Conservation (phyloP, 768 basidiomycete genomes). For the Clitopilus passeckerianus region DNA sequence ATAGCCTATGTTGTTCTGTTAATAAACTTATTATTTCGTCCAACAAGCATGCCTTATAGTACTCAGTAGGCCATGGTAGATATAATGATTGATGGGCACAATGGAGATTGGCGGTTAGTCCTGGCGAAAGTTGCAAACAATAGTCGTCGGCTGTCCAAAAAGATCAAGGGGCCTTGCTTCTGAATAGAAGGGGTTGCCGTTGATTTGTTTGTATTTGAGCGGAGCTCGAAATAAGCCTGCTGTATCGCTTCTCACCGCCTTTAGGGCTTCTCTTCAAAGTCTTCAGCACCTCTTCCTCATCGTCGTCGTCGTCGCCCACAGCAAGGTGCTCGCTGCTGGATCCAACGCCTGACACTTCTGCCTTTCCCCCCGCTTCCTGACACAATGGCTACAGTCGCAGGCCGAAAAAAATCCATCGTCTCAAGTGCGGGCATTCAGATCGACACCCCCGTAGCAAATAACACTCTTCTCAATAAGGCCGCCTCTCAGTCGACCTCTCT, state of each 20-base stretch:
- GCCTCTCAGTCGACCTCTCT: constrained; percentile 85
- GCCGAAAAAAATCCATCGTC: constrained; percentile 77
- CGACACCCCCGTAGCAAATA: constrained; percentile 72
- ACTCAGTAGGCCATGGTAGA: not conserved
- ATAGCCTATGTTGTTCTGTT: not conserved
- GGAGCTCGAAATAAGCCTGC: constrained; percentile 18
- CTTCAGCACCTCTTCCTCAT: not conserved
- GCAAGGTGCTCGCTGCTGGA: constrained; percentile 3
- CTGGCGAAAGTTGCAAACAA: constrained; percentile 2
- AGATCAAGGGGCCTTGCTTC: constrained; percentile 10
- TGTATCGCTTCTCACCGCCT: constrained; percentile 12
- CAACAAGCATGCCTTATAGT: not conserved
- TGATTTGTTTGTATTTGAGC: constrained; percentile 10
- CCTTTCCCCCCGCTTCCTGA: constrained; percentile 16
- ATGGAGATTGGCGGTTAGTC: constrained; percentile 1
- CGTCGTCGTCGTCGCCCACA: constrained; percentile 7
- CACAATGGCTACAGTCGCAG: constrained; percentile 51
- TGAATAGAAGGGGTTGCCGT: constrained; percentile 13
- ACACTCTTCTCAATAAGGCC: constrained; percentile 87
- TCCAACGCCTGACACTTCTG: not conserved
- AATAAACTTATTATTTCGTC: not conserved
- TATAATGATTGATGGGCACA: not conserved
- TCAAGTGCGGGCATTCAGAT: constrained; percentile 61
- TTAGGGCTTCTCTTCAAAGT: constrained; percentile 9
- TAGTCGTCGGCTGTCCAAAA: constrained; percentile 1